Percentiles rank a stretch among this genome's conserved stretches.
Evolutionary conservation across 2,329 filamentous ascomycete species (phyloP).

Genomic region (Aspergillus latus): DNA sequence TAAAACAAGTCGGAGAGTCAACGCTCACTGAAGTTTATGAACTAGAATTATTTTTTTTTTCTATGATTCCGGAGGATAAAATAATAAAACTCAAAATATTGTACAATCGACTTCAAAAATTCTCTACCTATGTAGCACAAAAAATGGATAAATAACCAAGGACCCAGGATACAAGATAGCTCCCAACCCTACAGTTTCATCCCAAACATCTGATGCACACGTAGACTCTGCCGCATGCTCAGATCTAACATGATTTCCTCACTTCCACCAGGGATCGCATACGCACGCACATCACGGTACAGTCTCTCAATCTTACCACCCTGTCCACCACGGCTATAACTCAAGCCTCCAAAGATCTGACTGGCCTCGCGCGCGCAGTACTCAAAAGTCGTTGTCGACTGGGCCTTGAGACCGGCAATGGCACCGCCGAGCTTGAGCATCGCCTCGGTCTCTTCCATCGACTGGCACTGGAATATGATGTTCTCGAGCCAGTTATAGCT

Average conservation of each 20-base stretch:
- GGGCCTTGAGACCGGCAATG: constrained; percentile 91
- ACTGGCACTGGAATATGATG: constrained; percentile 86
- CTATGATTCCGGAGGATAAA: too few relatives aligned
- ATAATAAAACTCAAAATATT: constrained; percentile 11
- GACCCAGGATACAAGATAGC: background rate
- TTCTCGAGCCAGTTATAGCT: constrained; percentile 97
- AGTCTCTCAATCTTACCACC: constrained; percentile 92
- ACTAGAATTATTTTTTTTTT: too few relatives aligned
- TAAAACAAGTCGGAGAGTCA: background rate
- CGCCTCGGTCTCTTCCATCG: constrained; percentile 91
- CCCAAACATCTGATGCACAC: constrained; percentile 83
- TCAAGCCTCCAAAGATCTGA: constrained; percentile 95
- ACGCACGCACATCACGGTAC: constrained; percentile 92
- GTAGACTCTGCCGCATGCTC: constrained; percentile 85
- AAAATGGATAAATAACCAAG: background rate
- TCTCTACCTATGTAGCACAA: constrained; percentile 9
- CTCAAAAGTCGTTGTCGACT: constrained; percentile 91
- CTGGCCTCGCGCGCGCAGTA: constrained; percentile 95
- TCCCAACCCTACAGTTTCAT: constrained; percentile 76
- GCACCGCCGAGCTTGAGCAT: constrained; percentile 94
- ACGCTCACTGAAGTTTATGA: too few relatives aligned
- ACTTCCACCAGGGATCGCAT: constrained; percentile 91
- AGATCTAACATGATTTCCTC: constrained; percentile 99
- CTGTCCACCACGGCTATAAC: constrained; percentile 89
- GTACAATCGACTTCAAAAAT: constrained; percentile 2